Base-by-base conservation (phyloP, 257 asterid species). In the Schizonepeta tenuifolia region DNA sequence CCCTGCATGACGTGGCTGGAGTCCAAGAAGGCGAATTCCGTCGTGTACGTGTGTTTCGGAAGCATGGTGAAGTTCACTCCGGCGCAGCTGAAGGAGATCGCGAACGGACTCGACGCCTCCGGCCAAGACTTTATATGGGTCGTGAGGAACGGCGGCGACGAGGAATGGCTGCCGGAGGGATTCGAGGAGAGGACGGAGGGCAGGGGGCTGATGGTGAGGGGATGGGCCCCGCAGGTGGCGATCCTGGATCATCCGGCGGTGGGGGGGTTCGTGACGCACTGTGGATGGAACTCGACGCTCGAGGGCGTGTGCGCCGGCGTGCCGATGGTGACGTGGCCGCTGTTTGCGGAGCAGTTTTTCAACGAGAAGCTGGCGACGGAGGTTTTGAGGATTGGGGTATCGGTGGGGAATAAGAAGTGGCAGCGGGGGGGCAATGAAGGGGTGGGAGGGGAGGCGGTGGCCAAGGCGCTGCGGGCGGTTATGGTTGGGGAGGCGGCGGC, bases 311-410 rank as follows among this genome's bases (percentile, higher is more conserved):
- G 81, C 36, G 78, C 82, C 0, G 87, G 89, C 0, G 62, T 85
- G 68, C 87, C 87, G 0, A 80, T 85, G 87, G 81, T 82, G 36
- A 80, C 85, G 21, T 85, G 89, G 89, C 89, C 89, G 6, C 6
- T 73, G 2, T 80, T 69, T 2, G 85, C 82, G 2, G 87, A 82
- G 67, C 89, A 84, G 65, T 84, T 84, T 49, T 76, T 2, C 26
- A 84, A 81, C n/a, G 88, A 84, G 58, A 82, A 84, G 60, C 24
- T 84, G 80, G 78, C 71, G 62, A 61, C 65, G 3, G 71, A 77
- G 8, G 79, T 82, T 4, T 12, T 84, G 21, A 24, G 65, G 10
- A 75, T 58, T n/a, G 89, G 89, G 10, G 78, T 82, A 22, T 12
- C 80, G 0, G 80, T 84, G 1, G 85, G 83, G 9, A 82, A 18